Conservation (phyloP, 345 rosid species). For the Orychophragmus violaceus region DNA sequence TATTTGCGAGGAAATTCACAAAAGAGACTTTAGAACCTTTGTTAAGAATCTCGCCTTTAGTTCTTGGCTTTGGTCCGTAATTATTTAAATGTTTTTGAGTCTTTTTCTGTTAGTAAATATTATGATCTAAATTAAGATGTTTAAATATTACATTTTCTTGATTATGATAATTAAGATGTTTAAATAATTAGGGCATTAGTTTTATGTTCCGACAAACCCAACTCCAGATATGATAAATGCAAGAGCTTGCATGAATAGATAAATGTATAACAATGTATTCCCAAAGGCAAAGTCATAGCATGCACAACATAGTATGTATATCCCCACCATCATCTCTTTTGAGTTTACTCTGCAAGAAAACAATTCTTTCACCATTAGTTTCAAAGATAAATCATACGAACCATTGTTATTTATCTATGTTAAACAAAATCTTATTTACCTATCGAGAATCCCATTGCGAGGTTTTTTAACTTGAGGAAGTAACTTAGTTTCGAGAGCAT, state of each 20-base stretch:
- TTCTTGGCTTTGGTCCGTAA: conserved; percentile 46
- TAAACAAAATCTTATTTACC: conserved; percentile 38
- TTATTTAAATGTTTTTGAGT: background rate
- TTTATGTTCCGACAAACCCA: conserved; percentile 67
- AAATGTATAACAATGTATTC: conserved; percentile 51
- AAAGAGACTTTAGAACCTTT: conserved; percentile 46
- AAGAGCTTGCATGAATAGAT: conserved; percentile 55
- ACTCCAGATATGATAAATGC: conserved; percentile 68
- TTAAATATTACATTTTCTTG: too few relatives aligned
- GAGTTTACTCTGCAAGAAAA: conserved; percentile 43
- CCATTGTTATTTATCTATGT: background rate
- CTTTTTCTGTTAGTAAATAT: background rate
- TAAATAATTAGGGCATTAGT: background rate
- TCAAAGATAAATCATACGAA: background rate
- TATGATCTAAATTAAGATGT: background rate
- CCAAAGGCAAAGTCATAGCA: conserved; percentile 57
- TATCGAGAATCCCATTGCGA: conserved; percentile 43
- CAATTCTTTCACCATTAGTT: background rate
- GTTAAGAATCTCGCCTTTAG: conserved; percentile 42
- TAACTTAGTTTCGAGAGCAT: conserved; percentile 47
- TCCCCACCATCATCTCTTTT: conserved; percentile 65
- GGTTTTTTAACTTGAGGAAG: conserved; percentile 39
- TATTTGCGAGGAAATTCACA: conserved; percentile 68
- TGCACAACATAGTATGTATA: conserved; percentile 65
- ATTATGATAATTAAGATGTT: background rate